phyloP scores from a whole-genome alignment of 164 flowering plant species.

The Kingdonia uniflora region DNA sequence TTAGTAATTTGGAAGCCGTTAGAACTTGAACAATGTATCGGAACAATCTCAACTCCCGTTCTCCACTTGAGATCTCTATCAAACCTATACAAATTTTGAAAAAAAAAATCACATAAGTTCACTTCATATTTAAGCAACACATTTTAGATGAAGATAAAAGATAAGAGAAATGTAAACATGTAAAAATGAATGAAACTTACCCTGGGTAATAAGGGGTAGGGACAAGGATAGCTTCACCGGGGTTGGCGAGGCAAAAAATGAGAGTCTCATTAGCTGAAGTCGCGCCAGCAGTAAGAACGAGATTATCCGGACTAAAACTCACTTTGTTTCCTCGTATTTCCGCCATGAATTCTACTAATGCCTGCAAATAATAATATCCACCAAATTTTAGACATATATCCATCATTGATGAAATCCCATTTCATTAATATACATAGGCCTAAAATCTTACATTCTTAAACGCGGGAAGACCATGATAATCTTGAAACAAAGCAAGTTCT shows the following conservation, averaged over 20 bases:
- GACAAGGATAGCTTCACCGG: constrained; percentile 39
- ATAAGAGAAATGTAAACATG: neutral
- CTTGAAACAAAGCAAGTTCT: constrained; percentile 47
- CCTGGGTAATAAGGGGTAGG: constrained; percentile 49
- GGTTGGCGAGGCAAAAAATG: constrained; percentile 39
- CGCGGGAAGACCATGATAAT: constrained; percentile 39
- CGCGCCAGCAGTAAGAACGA: constrained; percentile 46
- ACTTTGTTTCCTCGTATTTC: constrained; percentile 36
- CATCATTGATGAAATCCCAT: neutral
- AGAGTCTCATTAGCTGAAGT: constrained; percentile 44
- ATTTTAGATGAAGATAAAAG: neutral
- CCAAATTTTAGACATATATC: neutral
- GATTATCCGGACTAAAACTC: constrained; percentile 27
- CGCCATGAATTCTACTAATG: constrained; percentile 30
- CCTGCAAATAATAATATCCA: constrained; percentile 13
- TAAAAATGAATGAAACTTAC: constrained; percentile 9
- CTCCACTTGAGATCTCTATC: constrained; percentile 95
- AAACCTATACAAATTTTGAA: constrained; percentile 35
- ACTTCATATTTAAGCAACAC: neutral
- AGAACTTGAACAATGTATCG: constrained; percentile 63
- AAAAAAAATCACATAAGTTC: neutral
- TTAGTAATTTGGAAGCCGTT: constrained; percentile 53
- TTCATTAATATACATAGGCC: neutral
- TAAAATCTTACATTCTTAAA: constrained; percentile 30
- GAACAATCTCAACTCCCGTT: constrained; percentile 74